Evolutionary conservation across 768 basidiomycete species (phyloP).

Genomic region (Tylopilus cervinicoccineus): DNA sequence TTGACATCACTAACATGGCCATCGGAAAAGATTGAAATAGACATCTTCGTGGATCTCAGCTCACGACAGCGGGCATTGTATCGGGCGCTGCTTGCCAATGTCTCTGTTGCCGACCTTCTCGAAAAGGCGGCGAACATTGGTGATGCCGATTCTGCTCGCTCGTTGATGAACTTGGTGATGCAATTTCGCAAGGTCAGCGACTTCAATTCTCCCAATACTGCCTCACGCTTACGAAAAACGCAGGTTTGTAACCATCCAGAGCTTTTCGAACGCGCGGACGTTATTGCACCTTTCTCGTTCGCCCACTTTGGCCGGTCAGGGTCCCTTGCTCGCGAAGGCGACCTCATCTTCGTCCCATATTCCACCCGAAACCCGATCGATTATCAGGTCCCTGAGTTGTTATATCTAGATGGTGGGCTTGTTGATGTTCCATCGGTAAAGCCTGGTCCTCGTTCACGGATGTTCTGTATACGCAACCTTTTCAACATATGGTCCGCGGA

Average conservation of each 20-base stretch:
- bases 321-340: constrained; percentile 83
- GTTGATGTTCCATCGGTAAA: constrained; percentile 58
- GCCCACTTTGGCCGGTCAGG: constrained; percentile 77
- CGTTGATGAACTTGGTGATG: constrained; percentile 99
- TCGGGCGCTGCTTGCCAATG: constrained; percentile 84
- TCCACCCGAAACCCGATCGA: constrained; percentile 88
- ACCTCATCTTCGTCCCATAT: constrained; percentile 76
- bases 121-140: constrained; percentile 90
- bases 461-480: constrained; percentile 55
- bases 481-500: constrained; percentile 91
- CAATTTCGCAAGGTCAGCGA: constrained; percentile 88
- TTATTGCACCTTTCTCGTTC: constrained; percentile 90
- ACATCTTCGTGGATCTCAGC: constrained; percentile 91
- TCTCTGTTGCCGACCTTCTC: constrained; percentile 91
- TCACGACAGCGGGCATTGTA: constrained; percentile 90
- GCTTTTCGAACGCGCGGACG: constrained; percentile 95
- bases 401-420: constrained; percentile 77
- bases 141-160: constrained; percentile 87
- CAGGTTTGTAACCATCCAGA: constrained; percentile 98
- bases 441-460: constrained; percentile 45
- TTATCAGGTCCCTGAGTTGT: constrained; percentile 64
- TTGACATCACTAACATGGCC: constrained; percentile 80
- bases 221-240: constrained; percentile 3
- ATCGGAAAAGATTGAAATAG: constrained; percentile 89
- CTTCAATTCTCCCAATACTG: constrained; percentile 1